Conservation (phyloP, 148 eudicot species). For the Vaccinium corymbosum region DNA sequence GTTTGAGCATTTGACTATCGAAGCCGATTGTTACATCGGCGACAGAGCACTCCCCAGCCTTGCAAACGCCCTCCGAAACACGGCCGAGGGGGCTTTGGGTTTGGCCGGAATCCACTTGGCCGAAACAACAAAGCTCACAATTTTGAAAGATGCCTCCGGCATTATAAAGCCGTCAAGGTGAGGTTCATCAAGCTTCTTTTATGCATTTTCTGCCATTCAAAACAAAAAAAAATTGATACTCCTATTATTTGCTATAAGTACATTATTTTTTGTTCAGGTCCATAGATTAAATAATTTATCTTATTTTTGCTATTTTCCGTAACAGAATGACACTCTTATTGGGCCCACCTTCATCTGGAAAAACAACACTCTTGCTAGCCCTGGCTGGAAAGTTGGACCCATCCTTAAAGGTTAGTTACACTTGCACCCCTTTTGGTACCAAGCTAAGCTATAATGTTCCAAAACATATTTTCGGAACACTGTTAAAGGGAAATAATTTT, state of each 20-base stretch:
- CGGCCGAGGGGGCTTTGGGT: slow-evolving; percentile 46
- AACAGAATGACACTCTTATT: slow-evolving; percentile 79
- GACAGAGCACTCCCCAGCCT: slow-evolving; percentile 87
- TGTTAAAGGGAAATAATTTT: too few relatives aligned
- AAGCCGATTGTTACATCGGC: slow-evolving; percentile 81
- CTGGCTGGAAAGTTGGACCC: slow-evolving; percentile 89
- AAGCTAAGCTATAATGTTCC: neutral
- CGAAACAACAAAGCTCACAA: slow-evolving; percentile 64
- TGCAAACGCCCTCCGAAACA: slow-evolving; percentile 56
- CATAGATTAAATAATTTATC: neutral
- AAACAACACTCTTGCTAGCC: slow-evolving; percentile 87
- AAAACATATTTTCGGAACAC: neutral
- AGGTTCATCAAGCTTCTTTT: neutral
- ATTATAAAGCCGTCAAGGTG: slow-evolving; percentile 87
- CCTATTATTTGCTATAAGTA: too few relatives aligned
- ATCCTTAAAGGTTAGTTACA: slow-evolving; percentile 49
- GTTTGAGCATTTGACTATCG: slow-evolving; percentile 60
- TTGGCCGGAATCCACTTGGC: slow-evolving; percentile 54
- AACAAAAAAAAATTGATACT: too few relatives aligned
- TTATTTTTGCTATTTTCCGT: neutral
- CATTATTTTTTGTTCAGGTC: neutral
- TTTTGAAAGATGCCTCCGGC: slow-evolving; percentile 78
- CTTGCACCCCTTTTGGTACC: neutral
- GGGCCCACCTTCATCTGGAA: slow-evolving; percentile 96
- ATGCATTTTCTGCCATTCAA: too few relatives aligned